Conservation (phyloP, 148 eudicot genomes). For the Pharnaceum exiguum region DNA sequence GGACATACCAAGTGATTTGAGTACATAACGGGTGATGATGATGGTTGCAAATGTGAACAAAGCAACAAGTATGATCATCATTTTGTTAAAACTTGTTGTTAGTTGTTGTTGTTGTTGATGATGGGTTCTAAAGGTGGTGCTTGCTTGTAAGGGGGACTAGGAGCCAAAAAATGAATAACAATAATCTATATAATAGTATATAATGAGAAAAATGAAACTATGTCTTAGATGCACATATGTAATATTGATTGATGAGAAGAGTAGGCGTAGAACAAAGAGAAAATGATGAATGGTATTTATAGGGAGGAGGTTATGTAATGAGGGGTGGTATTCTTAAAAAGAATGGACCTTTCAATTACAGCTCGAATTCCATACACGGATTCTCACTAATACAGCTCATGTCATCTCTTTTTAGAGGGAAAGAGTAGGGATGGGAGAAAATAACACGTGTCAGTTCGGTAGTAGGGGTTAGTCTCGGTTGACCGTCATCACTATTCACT, state of each 20-base stretch:
- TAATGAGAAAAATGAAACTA: not conserved
- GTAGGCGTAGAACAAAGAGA: conserved; percentile 18
- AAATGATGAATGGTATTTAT: conserved; percentile 32
- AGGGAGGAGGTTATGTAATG: too few relatives aligned
- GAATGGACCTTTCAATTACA: conserved; percentile 31
- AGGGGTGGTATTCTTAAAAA: too few relatives aligned
- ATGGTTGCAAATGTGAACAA: conserved; percentile 19
- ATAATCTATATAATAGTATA: too few relatives aligned
- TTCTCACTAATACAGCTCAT: conserved; percentile 71
- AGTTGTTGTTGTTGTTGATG: not conserved
- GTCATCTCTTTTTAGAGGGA: not conserved
- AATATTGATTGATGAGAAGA: too few relatives aligned
- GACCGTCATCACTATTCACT: conserved; percentile 13
- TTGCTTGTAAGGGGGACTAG: too few relatives aligned
- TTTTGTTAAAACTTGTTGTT: too few relatives aligned
- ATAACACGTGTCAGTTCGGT: conserved; percentile 13
- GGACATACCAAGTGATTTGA: conserved; percentile 16
- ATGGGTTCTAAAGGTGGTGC: not conserved
- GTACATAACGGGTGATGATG: not conserved
- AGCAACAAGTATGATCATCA: conserved; percentile 24
- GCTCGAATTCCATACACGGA: conserved; percentile 69
- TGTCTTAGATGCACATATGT: too few relatives aligned
- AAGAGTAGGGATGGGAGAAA: conserved; percentile 6
- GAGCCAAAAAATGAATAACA: not conserved
- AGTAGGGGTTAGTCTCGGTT: conserved; percentile 5